These are phyloP conservation scores for Isoetes taiwanensis DNA, from an alignment of 75 land plant species.

Conservation along the genomic window DNA sequence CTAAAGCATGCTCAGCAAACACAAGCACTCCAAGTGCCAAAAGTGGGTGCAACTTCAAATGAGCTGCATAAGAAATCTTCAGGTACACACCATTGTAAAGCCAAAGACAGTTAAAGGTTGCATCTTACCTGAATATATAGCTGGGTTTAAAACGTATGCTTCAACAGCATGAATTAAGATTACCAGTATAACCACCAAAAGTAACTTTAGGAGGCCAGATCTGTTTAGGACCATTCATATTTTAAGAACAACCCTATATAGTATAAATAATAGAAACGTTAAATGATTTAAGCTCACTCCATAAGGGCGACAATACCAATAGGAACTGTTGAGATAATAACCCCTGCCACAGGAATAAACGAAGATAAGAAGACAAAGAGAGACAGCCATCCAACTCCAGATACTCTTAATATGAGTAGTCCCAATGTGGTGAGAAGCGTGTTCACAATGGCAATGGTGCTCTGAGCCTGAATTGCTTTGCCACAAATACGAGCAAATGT, in stretches of 20 bases:
- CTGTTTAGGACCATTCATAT: too few species aligned
- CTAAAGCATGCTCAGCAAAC: conserved; percentile 13
- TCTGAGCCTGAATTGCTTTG: conserved; percentile 15
- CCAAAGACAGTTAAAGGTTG: too few species aligned
- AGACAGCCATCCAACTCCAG: conserved; percentile 11
- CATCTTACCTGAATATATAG: conserved; percentile 16
- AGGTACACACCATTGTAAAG: neutral
- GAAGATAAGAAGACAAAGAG: conserved; percentile 12
- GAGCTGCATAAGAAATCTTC: neutral
- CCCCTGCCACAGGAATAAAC: conserved; percentile 14
- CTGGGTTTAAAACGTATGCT: conserved; percentile 14
- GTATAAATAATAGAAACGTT: too few species aligned
- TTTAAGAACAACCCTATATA: too few species aligned
- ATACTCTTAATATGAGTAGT: conserved; percentile 9
- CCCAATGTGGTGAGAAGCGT: conserved; percentile 8
- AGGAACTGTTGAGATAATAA: conserved; percentile 14
- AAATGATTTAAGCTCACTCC: conserved; percentile 12
- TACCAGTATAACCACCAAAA: conserved; percentile 14
- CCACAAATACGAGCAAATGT: conserved; percentile 12
- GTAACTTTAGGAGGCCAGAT: conserved; percentile 6
- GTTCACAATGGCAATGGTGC: conserved; percentile 14
- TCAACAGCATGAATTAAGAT: conserved; percentile 14
- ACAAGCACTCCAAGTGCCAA: conserved; percentile 12
- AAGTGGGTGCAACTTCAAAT: conserved; percentile 13
- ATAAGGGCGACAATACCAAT: conserved; percentile 8